phyloP scores from a whole-genome alignment of 768 basidiomycete genomes.

The Russula ochroleuca region DNA sequence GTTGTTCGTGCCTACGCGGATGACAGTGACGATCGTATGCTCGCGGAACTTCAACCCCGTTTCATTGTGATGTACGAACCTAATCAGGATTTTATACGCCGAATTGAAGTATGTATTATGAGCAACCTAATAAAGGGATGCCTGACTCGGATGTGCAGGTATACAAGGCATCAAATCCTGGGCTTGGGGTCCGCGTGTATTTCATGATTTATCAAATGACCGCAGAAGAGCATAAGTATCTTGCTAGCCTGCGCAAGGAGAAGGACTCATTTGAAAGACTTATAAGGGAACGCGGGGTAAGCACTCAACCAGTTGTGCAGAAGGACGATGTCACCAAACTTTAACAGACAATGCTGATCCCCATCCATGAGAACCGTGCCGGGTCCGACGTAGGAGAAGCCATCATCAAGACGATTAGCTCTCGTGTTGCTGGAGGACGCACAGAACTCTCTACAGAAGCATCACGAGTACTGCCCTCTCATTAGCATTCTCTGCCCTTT shows the following conservation, averaged over 20 bases:
- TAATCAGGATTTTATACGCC: slow-evolving; percentile 84
- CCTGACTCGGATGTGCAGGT: slow-evolving; percentile 47
- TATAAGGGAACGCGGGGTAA: slow-evolving; percentile 86
- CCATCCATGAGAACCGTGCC: slow-evolving; percentile 62
- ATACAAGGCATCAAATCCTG: slow-evolving; percentile 80
- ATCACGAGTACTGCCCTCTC: slow-evolving; percentile 45
- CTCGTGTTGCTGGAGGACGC: slow-evolving; percentile 82
- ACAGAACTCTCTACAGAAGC: slow-evolving; percentile 61
- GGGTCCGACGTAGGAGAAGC: slow-evolving; percentile 45
- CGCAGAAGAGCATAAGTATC: slow-evolving; percentile 93
- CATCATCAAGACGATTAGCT: slow-evolving; percentile 75
- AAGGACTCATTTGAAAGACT: slow-evolving; percentile 91
- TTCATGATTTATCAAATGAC: slow-evolving; percentile 94
- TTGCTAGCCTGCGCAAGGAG: slow-evolving; percentile 82
- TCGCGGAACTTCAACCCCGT: slow-evolving; percentile 82
- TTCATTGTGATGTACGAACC: slow-evolving; percentile 97
- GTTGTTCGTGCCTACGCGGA: slow-evolving; percentile 85
- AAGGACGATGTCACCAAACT: not conserved
- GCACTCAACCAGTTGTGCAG: slow-evolving; percentile 33
- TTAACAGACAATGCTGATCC: slow-evolving; percentile 80
- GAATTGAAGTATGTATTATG: slow-evolving; percentile 67
- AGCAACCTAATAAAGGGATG: not conserved
- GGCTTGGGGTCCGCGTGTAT: slow-evolving; percentile 82
- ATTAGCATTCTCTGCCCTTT: not conserved
- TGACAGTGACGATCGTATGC: slow-evolving; percentile 85